Conservation (phyloP, 768 basidiomycete genomes). For the Boletus bicolor region DNA sequence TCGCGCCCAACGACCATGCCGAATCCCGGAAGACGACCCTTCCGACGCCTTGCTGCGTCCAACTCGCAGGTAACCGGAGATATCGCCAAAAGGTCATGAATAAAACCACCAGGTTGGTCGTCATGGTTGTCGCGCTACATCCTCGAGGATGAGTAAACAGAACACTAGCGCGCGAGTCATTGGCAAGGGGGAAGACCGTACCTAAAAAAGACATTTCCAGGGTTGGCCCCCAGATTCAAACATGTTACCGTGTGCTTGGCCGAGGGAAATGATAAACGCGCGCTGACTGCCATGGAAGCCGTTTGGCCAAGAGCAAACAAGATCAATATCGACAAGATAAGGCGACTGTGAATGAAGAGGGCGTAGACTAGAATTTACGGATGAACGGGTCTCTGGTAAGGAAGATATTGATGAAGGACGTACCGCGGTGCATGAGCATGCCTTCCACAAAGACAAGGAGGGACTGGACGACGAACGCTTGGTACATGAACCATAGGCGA, state of each 20-base stretch:
- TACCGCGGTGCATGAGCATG: conserved; percentile 20
- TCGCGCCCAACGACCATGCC: not conserved
- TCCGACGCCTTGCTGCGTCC: conserved; percentile 3
- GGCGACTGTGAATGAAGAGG: conserved; percentile 10
- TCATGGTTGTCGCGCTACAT: conserved; percentile 19
- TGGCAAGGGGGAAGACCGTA: not conserved
- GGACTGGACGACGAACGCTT: conserved; percentile 12
- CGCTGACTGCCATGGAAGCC: conserved; percentile 20
- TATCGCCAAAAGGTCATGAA: conserved; percentile 22
- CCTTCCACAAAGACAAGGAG: conserved; percentile 12
- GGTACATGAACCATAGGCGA: conserved; percentile 16
- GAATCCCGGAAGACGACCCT: conserved; percentile 20
- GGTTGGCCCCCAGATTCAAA: conserved; percentile 9
- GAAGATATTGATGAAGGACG: not conserved
- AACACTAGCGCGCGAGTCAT: not conserved
- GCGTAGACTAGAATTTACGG: conserved; percentile 13
- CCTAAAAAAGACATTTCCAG: conserved; percentile 20
- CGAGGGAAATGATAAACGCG: conserved; percentile 6
- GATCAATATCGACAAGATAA: conserved; percentile 10
- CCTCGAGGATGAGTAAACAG: not conserved
- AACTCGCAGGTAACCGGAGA: conserved; percentile 8
- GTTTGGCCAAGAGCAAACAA: conserved; percentile 6
- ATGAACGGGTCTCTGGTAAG: not conserved
- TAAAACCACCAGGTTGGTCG: conserved; percentile 8
- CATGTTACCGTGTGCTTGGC: conserved; percentile 16